Base-by-base conservation (phyloP, 306 rosid genomes). In the Arachis hypogaea region DNA sequence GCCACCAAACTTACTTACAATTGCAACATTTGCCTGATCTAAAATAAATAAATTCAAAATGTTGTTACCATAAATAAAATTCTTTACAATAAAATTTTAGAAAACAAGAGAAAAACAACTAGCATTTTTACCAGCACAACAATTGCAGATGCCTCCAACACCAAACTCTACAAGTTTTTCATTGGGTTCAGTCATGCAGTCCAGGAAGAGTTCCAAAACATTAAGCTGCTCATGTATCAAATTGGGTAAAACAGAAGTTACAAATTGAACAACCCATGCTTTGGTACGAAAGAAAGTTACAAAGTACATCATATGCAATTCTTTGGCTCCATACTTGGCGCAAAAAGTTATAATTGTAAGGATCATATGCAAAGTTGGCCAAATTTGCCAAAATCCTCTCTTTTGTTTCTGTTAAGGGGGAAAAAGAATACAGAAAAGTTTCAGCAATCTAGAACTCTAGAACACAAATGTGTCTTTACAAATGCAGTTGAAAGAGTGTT, bases 291-390 rank as follows among this genome's bases (percentile, higher is more conserved):
- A 52, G 8, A 50, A 30, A 60, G n/a, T 63, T 33, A 33, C 38
- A 33, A 33, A 75, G 36, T 66, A 59, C 73, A 62, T 63, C 6
- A 8, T 4, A 49, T 50, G 14, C 12, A 40, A 5, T 61, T 60
- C 66, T 57, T 28, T 45, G 28, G 65, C 73, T 56, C 46, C 14
- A 40, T 79, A 93, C 98, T 92, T 91, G 92, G 70, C 92, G 87
- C 87, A 89, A 78, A 87, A 82, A 91, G 78, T 71, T 67, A 69
- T 73, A 91, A 59, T 89, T 93, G 87, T 89, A 93, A 68, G 98
- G 98, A 84, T 93, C 97, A 81, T 93, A 93, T 51, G 97, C 92
- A 59, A 93, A 93, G 88, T 93, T 91, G 16, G 93, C 98, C 82
- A 91, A 80, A 79, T 91, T 89, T 46, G 93, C 96, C 69, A 78